Percentiles rank a stretch among this genome's conserved stretches.
phyloP scores from a whole-genome alignment of 2,329 filamentous ascomycete species.

The Sclerotinia nivalis region DNA sequence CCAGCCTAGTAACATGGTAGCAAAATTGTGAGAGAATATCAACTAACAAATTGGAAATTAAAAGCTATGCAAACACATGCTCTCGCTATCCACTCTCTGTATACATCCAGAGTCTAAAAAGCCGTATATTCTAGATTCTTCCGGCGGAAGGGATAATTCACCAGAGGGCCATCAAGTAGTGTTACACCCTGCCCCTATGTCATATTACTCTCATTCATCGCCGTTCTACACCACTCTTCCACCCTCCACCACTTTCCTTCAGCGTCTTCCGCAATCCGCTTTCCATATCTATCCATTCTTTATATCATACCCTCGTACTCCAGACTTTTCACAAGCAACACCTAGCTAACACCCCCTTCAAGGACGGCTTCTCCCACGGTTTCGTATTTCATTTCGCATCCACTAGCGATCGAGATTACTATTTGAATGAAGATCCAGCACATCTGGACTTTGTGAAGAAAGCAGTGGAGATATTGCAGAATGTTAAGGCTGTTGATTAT shows the following conservation, averaged over 20 bases:
- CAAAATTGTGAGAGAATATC: not conserved
- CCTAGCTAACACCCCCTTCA: not conserved
- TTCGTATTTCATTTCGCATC: constrained; percentile 69
- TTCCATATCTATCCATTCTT: not conserved
- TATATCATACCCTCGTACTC: too few species aligned
- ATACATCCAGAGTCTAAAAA: constrained; percentile 58
- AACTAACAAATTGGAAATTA: not conserved
- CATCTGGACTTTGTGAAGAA: constrained; percentile 61
- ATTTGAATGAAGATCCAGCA: constrained; percentile 62
- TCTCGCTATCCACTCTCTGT: constrained; percentile 58
- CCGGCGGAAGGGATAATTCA: constrained; percentile 63
- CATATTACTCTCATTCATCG: not conserved
- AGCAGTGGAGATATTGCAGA: constrained; percentile 50
- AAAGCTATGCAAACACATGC: constrained; percentile 58
- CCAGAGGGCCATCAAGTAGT: constrained; percentile 60
- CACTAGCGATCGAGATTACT: constrained; percentile 66
- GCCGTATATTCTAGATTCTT: constrained; percentile 60
- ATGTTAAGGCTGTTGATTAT: constrained; percentile 63
- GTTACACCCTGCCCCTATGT: constrained; percentile 21
- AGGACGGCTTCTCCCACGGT: constrained; percentile 66
- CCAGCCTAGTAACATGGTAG: not conserved
- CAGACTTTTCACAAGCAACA: not conserved
- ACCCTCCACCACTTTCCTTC: too few species aligned
- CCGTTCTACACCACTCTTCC: not conserved
- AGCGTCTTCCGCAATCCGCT: not conserved